A percentile compares a stretch with the other conserved stretches of the same genome.
Evolutionary conservation across 2,329 filamentous ascomycete genomes (phyloP).

Genomic region (Fusarium illudens): DNA sequence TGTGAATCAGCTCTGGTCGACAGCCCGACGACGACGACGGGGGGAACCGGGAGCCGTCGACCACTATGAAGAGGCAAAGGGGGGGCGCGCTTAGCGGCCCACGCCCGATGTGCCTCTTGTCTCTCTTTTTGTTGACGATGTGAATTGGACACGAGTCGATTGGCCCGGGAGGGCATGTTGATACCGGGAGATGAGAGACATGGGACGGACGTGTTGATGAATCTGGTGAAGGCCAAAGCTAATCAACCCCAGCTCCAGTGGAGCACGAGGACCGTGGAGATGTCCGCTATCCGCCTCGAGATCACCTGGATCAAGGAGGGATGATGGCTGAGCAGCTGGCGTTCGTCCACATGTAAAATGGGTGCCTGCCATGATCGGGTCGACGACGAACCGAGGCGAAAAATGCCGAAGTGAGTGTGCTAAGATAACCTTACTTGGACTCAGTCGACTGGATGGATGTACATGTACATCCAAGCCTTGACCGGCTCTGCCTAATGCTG

Average conservation of each 20-base stretch:
- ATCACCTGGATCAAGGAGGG: background rate
- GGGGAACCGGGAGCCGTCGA: slow-evolving; percentile 40
- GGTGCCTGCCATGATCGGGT: background rate
- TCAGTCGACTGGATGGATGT: slow-evolving; percentile 16
- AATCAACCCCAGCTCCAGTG: slow-evolving; percentile 24
- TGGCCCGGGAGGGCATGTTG: slow-evolving; percentile 7
- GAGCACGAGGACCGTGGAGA: slow-evolving; percentile 9
- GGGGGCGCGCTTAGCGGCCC: slow-evolving; percentile 14
- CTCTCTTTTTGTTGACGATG: slow-evolving; percentile 33
- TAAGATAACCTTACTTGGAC: slow-evolving; percentile 36
- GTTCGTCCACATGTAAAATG: slow-evolving; percentile 26
- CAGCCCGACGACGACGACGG: slow-evolving; percentile 23
- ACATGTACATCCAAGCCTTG: slow-evolving; percentile 4
- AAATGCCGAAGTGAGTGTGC: slow-evolving; percentile 21
- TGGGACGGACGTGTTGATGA: slow-evolving; percentile 21
- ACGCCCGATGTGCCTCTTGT: slow-evolving; percentile 10
- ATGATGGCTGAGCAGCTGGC: slow-evolving; percentile 9
- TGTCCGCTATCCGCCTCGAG: slow-evolving; percentile 3
- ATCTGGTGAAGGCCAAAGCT: slow-evolving; percentile 22
- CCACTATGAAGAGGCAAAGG: slow-evolving; percentile 7
- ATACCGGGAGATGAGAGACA: slow-evolving; percentile 7
- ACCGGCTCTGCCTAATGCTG: background rate
- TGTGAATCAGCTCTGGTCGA: slow-evolving; percentile 34
- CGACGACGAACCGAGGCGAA: slow-evolving; percentile 22
- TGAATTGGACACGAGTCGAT: slow-evolving; percentile 29